These are phyloP conservation scores for Prorocentrum cordatum DNA, from an alignment of 169 alveolate genomes.

Conservation along the genomic window DNA sequence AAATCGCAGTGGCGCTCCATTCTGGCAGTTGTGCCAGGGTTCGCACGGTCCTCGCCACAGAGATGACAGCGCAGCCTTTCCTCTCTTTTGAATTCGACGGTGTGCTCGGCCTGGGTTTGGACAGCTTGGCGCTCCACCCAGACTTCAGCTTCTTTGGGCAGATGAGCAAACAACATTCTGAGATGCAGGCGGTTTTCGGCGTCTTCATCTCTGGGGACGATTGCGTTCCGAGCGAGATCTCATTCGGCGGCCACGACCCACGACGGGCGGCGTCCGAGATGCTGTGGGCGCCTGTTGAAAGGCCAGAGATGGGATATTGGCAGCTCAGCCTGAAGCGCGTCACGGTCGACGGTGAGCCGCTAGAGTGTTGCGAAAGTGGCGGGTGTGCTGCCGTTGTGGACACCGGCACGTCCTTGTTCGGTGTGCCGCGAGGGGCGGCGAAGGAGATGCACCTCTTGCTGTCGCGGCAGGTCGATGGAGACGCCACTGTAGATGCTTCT, in stretches of 20 bases:
- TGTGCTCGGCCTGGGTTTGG: conserved; percentile 52
- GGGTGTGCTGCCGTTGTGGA: conserved; percentile 52
- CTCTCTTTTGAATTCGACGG: conserved; percentile 48
- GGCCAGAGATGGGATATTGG: conserved; percentile 61
- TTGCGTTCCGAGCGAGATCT: neutral
- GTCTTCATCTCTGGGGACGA: neutral
- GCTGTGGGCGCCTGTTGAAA: conserved; percentile 50
- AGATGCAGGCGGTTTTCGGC: neutral
- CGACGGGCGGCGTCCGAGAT: neutral
- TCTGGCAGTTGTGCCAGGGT: no score
- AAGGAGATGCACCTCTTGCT: conserved; percentile 36
- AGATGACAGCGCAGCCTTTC: conserved; percentile 63
- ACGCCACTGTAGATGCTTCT: no score
- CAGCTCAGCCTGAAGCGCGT: no score
- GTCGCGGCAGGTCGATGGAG: conserved; percentile 26
- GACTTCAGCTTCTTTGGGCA: conserved; percentile 62
- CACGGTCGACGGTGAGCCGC: no score
- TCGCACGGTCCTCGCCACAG: conserved; percentile 30
- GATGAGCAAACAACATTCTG: neutral
- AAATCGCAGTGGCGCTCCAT: no score
- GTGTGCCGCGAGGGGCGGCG: conserved; percentile 55
- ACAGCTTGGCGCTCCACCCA: conserved; percentile 55
- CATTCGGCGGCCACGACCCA: neutral
- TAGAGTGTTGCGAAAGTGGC: conserved; percentile 18
- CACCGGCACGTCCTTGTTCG: conserved; percentile 45